Evolutionary conservation across 805 yeast genomes (phyloP).

Genomic region (Lipomyces anomalus): DNA sequence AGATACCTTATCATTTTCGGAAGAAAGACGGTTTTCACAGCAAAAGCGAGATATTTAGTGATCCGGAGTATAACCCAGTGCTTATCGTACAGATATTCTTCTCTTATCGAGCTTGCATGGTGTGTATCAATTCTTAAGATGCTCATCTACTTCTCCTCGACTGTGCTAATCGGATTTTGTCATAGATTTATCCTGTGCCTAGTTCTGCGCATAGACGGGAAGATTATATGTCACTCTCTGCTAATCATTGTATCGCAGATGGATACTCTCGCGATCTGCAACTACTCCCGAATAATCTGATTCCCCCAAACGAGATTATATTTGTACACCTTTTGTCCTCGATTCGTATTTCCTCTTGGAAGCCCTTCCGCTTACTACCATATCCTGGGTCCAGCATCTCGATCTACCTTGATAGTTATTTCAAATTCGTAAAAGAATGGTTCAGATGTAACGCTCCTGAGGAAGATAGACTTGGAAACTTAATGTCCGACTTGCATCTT

Average conservation of each 20-base stretch:
- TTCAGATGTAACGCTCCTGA: not conserved
- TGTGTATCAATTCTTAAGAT: not conserved
- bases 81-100: not conserved
- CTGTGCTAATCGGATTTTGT: too few relatives aligned
- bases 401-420: conserved; percentile 3
- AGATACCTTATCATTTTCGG: not conserved
- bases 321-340: conserved; percentile 1
- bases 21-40: too few relatives aligned
- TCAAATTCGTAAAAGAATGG: conserved; percentile 1
- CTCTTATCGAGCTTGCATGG: not conserved
- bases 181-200: not conserved
- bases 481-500: not conserved
- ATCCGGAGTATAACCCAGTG: not conserved
- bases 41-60: not conserved
- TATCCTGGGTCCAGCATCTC: not conserved
- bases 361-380: not conserved
- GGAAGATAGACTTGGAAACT: not conserved
- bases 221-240: not conserved
- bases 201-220: not conserved
- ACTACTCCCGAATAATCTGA: too few relatives aligned
- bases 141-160: too few relatives aligned
- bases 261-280: too few relatives aligned
- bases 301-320: not conserved
- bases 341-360: not conserved
- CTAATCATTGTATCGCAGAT: not conserved